These are phyloP conservation scores for Boletus pseudopeckii DNA, from an alignment of 768 basidiomycete species.

Conservation along the genomic window DNA sequence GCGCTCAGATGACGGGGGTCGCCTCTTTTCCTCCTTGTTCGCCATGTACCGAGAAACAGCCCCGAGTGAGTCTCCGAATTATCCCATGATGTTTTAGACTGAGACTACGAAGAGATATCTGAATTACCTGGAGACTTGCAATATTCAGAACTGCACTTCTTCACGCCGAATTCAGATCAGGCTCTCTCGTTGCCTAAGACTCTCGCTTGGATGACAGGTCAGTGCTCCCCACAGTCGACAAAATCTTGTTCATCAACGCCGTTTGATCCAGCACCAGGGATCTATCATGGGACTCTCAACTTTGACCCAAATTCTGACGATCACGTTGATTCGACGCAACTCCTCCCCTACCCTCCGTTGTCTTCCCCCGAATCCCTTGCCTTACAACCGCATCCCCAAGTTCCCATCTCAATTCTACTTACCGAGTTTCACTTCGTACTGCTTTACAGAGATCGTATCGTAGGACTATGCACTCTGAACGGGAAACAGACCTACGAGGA, in stretches of 20 bases:
- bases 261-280: slow-evolving; percentile 62
- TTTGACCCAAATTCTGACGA: slow-evolving; percentile 68
- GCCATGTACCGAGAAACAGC: slow-evolving; percentile 67
- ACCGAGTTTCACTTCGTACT: slow-evolving; percentile 93
- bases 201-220: slow-evolving; percentile 92
- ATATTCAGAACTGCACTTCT: slow-evolving; percentile 80
- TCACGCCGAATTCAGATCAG: slow-evolving; percentile 66
- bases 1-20: slow-evolving; percentile 69
- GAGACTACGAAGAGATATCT: slow-evolving; percentile 65
- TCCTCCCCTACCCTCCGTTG: slow-evolving; percentile 70
- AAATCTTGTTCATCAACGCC: slow-evolving; percentile 1
- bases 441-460: slow-evolving; percentile 73
- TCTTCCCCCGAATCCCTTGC: slow-evolving; percentile 25
- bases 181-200: slow-evolving; percentile 64
- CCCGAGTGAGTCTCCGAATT: slow-evolving; percentile 61
- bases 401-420: slow-evolving; percentile 74
- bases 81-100: slow-evolving; percentile 11
- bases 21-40: slow-evolving; percentile 74
- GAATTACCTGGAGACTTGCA: slow-evolving; percentile 81
- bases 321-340: slow-evolving; percentile 71
- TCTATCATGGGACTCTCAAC: slow-evolving; percentile 81
- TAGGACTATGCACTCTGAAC: slow-evolving; percentile 75
- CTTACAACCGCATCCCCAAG: slow-evolving; percentile 28
- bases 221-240: slow-evolving; percentile 12
- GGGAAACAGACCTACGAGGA: slow-evolving; percentile 86